These are phyloP conservation scores for Canavalia gladiata DNA, from an alignment of 306 rosid genomes.

Conservation along the genomic window DNA sequence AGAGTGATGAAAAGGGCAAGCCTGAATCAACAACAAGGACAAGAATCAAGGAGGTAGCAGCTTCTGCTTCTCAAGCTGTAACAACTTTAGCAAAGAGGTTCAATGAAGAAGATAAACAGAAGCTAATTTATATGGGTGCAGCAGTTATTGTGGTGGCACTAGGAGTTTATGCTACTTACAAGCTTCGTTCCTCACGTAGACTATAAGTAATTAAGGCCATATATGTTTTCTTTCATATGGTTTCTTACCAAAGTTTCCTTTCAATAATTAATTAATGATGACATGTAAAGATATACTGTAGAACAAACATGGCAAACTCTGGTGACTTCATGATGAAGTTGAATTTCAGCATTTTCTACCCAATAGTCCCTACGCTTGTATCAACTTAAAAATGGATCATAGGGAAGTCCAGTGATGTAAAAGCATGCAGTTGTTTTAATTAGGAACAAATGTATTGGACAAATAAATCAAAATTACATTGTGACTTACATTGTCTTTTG, in stretches of 20 bases:
- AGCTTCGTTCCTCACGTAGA: slow-evolving; percentile 49
- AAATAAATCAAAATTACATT: slow-evolving; percentile 16
- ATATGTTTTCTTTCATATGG: slow-evolving; percentile 2
- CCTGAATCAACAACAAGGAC: slow-evolving; percentile 32
- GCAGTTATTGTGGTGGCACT: slow-evolving; percentile 49
- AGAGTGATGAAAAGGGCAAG: not conserved
- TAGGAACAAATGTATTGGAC: not conserved
- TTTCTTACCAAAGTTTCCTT: slow-evolving; percentile 16
- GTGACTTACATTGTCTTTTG: not conserved
- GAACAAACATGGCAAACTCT: slow-evolving; percentile 11
- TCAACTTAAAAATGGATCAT: not conserved
- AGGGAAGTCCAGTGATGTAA: not conserved
- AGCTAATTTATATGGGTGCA: slow-evolving; percentile 49
- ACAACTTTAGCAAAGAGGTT: slow-evolving; percentile 44
- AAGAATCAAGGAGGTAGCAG: slow-evolving; percentile 48
- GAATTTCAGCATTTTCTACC: not conserved
- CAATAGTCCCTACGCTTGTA: too few relatives aligned
- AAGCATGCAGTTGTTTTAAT: not conserved
- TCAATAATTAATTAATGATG: slow-evolving; percentile 10
- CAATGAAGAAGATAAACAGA: slow-evolving; percentile 54
- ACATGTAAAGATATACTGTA: not conserved
- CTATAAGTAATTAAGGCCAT: not conserved
- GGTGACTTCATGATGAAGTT: not conserved
- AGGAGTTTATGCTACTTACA: slow-evolving; percentile 55
- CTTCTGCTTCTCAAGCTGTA: slow-evolving; percentile 46